phyloP scores from a whole-genome alignment of 345 rosid genomes.

The Lepidium aucheri region DNA sequence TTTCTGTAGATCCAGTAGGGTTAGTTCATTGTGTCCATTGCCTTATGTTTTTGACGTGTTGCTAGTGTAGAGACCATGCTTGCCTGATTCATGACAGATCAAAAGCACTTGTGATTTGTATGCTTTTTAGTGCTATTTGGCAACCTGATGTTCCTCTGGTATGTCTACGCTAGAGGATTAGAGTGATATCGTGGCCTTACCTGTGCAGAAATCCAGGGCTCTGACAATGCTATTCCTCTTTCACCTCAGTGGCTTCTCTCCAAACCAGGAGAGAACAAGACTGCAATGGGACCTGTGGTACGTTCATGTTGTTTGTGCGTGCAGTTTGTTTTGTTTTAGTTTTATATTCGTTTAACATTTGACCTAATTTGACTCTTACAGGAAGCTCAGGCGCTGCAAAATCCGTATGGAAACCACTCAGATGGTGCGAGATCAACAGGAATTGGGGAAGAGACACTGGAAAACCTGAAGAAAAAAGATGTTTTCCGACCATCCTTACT shows the following conservation, averaged over 20 bases:
- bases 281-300: constrained; percentile 70
- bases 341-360: not conserved
- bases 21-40: not conserved
- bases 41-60: not conserved
- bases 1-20: not conserved
- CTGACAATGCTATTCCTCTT: constrained; percentile 79
- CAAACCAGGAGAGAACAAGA: constrained; percentile 74
- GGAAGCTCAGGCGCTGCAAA: constrained; percentile 44
- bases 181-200: constrained; percentile 14
- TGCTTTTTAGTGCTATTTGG: not conserved
- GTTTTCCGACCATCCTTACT: constrained; percentile 76
- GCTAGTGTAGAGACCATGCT: not conserved
- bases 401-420: constrained; percentile 32
- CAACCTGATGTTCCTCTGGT: not conserved
- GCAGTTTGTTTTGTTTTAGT: not conserved
- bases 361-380: constrained; percentile 21
- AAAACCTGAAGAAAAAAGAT: constrained; percentile 64
- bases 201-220: constrained; percentile 64
- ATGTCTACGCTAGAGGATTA: constrained; percentile 3
- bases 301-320: constrained; percentile 20
- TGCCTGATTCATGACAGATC: not conserved
- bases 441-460: constrained; percentile 52
- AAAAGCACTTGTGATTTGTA: not conserved
- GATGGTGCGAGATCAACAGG: constrained; percentile 46
- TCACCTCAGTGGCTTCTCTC: constrained; percentile 99